Conservation (phyloP, 1,284 basidiomycete genomes). For the Hemileia vastatrix region DNA sequence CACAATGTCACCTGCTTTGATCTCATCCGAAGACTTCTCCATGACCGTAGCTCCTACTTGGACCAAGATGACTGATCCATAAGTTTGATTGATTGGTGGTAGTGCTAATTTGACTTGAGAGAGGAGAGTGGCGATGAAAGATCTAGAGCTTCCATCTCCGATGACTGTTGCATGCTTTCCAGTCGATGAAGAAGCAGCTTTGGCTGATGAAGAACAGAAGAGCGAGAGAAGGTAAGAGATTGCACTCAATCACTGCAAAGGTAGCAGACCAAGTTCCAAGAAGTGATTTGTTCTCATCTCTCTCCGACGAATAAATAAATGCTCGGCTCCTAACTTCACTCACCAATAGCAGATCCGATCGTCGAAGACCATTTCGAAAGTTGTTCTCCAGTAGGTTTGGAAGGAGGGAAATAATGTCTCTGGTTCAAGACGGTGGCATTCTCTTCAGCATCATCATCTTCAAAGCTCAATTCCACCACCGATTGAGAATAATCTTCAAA, state of each 20-base stretch:
- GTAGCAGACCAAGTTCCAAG: too few species aligned
- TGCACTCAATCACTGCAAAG: too few species aligned
- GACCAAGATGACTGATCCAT: conserved; percentile 28
- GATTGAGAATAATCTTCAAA: conserved; percentile 37
- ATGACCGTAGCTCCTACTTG: conserved; percentile 31
- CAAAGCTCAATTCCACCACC: conserved; percentile 27
- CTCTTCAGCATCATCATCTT: conserved; percentile 33
- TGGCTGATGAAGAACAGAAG: neutral
- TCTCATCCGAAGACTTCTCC: conserved; percentile 26
- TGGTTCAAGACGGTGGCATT: conserved; percentile 27
- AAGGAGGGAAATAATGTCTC: conserved; percentile 29
- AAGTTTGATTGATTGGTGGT: conserved; percentile 28
- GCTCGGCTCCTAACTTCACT: neutral
- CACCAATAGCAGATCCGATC: conserved; percentile 27
- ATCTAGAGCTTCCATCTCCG: conserved; percentile 27
- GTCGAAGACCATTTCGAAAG: conserved; percentile 26
- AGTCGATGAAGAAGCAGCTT: neutral
- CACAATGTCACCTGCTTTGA: conserved; percentile 31
- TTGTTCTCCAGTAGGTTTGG: conserved; percentile 24
- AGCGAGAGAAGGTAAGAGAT: neutral
- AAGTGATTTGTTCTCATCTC: too few species aligned
- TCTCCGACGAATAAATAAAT: too few species aligned
- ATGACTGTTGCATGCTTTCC: conserved; percentile 20
- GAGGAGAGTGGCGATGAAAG: conserved; percentile 25
- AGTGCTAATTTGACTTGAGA: conserved; percentile 19